Percentiles rank a stretch among this genome's conserved stretches.
Evolutionary conservation across 2,329 filamentous ascomycete genomes (phyloP).

Genomic region (Aspergillus ruber): DNA sequence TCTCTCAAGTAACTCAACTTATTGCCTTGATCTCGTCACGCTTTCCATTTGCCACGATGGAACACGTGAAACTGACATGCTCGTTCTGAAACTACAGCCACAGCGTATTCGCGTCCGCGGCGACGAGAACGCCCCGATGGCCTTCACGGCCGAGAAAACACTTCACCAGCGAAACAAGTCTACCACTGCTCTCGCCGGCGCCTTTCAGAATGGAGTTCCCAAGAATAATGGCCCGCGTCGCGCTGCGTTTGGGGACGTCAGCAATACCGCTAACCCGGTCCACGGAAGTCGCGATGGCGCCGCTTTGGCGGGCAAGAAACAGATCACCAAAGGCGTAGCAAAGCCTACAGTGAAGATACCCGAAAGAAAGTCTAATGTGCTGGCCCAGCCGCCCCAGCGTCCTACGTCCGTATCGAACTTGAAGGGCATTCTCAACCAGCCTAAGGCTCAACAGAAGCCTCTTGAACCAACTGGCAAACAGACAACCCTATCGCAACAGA

Average conservation of each 20-base stretch:
- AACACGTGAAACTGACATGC: conserved; percentile 8
- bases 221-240: conserved; percentile 65
- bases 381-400: conserved; percentile 58
- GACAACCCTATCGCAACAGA: conserved; percentile 11
- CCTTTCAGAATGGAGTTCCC: conserved; percentile 49
- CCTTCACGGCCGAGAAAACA: conserved; percentile 48
- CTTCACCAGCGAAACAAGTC: conserved; percentile 81
- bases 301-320: conserved; percentile 43
- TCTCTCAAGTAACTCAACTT: not conserved
- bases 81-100: conserved; percentile 47
- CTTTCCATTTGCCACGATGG: not conserved
- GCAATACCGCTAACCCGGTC: conserved; percentile 52
- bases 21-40: not conserved
- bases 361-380: conserved; percentile 41
- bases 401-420: conserved; percentile 39
- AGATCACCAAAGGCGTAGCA: conserved; percentile 20
- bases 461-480: conserved; percentile 28
- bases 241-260: conserved; percentile 74
- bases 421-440: conserved; percentile 28
- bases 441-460: conserved; percentile 19
- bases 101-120: conserved; percentile 59
- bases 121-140: conserved; percentile 63
- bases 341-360: conserved; percentile 22
- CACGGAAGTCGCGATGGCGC: conserved; percentile 51
- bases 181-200: conserved; percentile 53